Conservation (phyloP, 2,329 filamentous ascomycete species). For the Setomelanomma holmii region DNA sequence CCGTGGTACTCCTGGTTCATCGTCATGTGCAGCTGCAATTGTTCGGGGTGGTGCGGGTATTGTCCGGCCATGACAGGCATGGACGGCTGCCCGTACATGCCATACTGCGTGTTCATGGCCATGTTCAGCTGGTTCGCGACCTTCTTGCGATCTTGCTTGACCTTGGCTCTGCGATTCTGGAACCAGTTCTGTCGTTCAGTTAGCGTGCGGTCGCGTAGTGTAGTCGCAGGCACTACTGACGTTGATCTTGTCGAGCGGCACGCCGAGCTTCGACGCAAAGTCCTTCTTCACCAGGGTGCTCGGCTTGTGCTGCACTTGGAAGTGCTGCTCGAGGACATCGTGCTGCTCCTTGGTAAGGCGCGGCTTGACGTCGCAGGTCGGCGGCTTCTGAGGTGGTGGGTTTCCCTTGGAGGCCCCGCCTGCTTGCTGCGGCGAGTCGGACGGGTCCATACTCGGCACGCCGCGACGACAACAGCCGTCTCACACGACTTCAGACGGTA, state of each 20-base stretch:
- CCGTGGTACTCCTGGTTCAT: conserved; percentile 37
- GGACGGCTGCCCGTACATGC: conserved; percentile 33
- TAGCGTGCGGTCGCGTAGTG: conserved; percentile 34
- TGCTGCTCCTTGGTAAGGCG: conserved; percentile 62
- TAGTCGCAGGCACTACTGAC: too few species aligned
- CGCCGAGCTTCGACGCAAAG: conserved; percentile 56
- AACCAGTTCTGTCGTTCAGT: conserved; percentile 58
- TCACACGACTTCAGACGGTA: conserved; percentile 16
- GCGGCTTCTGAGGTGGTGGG: conserved; percentile 32
- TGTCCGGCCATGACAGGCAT: conserved; percentile 32
- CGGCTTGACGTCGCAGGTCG: conserved; percentile 56
- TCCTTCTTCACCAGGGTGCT: conserved; percentile 59
- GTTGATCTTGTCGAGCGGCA: conserved; percentile 62
- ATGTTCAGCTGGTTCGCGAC: conserved; percentile 48
- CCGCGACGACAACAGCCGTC: conserved; percentile 24
- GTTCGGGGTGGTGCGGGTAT: conserved; percentile 24
- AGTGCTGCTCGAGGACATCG: conserved; percentile 59
- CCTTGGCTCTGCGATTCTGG: conserved; percentile 60
- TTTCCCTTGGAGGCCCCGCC: conserved; percentile 22
- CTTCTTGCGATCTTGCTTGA: conserved; percentile 62
- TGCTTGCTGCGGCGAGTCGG: conserved; percentile 22
- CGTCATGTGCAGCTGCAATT: conserved; percentile 34
- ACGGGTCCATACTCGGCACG: conserved; percentile 38
- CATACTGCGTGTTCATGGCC: conserved; percentile 44
- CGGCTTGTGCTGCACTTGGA: conserved; percentile 57